Evolutionary conservation across 495 filamentous ascomycete genomes (phyloP), one percentile per base, ranked within the genome.

Genomic region (Penicillium chermesinum): DNA sequence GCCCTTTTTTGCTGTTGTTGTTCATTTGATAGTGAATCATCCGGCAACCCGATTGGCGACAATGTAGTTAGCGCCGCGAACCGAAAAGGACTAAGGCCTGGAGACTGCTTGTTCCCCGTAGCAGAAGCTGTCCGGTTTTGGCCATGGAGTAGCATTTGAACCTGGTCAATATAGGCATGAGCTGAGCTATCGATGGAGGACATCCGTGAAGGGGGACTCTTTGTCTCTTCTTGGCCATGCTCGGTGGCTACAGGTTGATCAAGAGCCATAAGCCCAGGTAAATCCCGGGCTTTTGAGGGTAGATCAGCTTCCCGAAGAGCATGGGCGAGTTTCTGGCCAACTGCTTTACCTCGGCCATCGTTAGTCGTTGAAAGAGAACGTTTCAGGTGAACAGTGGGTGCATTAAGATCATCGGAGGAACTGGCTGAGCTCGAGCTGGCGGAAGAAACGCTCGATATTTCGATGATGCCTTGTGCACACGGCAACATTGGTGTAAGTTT

Each of bases 281-380:
- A 40, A 44, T 37, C 15, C 5, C 18, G 37, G n/a, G 20, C 22
- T n/a, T 38, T 41, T 18, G 44, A 30, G 8, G 38, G 14, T 22
- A 39, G 17, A 10, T 41, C 38, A 15, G 34, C 40, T 20, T 46
- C 45, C 5, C 51, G 38, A 5, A 70, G 54, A 3, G 65, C 65
- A 41, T 55, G 58, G 15, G 50, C 37, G 5, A 70, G 49, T 33
- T 65, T 68, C 33, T 51, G 38, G 6, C 59, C 67, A 19, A 68
- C 53, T 16, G 35, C 27, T 38, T 59, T 42, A 2, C 65, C 67
- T 45, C 63, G 62, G 15, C 67, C 65, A 22, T 47, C 18, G 30
- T 13, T 32, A 7, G 16, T 39, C 38, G 15, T 33, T 21, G 27
- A 6, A 32, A 27, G 18, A 14, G 37, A 30, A 17, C 16, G 46